These are phyloP conservation scores for Annona squamosa DNA, from an alignment of 164 flowering plant species.

Conservation along the genomic window DNA sequence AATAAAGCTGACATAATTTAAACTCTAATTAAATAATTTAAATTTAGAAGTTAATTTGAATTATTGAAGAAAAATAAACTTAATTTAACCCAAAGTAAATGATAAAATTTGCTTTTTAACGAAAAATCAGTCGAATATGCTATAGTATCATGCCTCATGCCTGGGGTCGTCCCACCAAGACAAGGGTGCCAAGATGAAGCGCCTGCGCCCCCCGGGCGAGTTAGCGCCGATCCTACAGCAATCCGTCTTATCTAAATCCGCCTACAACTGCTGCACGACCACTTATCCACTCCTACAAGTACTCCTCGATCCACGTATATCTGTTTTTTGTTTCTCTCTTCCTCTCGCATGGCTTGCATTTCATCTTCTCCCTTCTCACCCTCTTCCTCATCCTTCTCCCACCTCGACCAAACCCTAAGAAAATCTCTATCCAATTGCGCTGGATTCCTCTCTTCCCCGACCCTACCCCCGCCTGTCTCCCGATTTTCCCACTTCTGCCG, in stretches of 20 bases:
- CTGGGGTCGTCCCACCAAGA: no score
- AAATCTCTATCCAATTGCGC: not conserved
- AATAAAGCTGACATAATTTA: no score
- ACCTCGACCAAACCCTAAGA: not conserved
- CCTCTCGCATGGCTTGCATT: conserved; percentile 5
- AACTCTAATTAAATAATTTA: no score
- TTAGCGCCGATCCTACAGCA: not conserved
- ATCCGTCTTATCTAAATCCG: not conserved
- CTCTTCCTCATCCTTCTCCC: not conserved
- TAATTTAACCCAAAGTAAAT: no score
- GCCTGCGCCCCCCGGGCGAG: not conserved
- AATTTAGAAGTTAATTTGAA: no score
- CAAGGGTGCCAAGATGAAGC: not conserved
- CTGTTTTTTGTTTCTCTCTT: not conserved
- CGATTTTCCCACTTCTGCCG: conserved; percentile 17
- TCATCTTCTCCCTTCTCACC: not conserved
- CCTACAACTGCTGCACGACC: not conserved
- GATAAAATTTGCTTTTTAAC: no score
- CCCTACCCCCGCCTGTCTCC: not conserved
- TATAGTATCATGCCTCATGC: no score
- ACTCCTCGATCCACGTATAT: not conserved
- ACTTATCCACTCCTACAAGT: not conserved
- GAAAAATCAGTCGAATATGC: no score
- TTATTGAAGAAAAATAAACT: no score
- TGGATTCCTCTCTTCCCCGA: not conserved